A percentile compares a stretch with the other conserved stretches of the same genome.
These are phyloP conservation scores for Boletus calvinii DNA, from an alignment of 1,284 basidiomycete genomes.

Conservation along the genomic window DNA sequence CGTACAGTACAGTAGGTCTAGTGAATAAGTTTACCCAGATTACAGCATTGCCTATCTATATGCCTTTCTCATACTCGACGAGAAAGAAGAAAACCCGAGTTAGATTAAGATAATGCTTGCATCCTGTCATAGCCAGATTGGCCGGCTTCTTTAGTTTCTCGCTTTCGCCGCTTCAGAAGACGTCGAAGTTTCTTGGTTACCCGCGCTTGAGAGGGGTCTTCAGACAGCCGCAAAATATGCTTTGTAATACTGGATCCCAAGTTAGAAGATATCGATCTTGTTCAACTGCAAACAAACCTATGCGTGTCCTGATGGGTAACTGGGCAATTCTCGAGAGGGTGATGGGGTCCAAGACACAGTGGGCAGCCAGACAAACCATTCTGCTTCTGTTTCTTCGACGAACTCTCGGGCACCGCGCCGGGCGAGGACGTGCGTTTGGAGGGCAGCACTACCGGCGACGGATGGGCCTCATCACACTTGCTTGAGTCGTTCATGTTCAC, in stretches of 20 bases:
- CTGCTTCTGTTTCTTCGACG: slow-evolving; percentile 41
- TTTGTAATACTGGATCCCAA: slow-evolving; percentile 40
- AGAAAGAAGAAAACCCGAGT: background rate
- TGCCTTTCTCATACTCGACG: background rate
- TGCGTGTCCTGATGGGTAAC: slow-evolving; percentile 45
- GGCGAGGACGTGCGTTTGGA: slow-evolving; percentile 42
- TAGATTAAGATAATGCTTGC: slow-evolving; percentile 8
- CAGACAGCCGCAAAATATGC: slow-evolving; percentile 50
- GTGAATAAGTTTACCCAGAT: slow-evolving; percentile 14
- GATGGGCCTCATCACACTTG: background rate
- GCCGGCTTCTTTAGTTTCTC: slow-evolving; percentile 9
- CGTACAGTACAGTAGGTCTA: slow-evolving; percentile 15
- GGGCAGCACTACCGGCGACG: slow-evolving; percentile 17
- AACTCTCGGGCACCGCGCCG: slow-evolving; percentile 18
- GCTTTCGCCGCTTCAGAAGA: slow-evolving; percentile 45
- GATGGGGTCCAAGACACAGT: slow-evolving; percentile 46
- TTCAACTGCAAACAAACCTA: slow-evolving; percentile 40
- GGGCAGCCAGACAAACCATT: slow-evolving; percentile 35
- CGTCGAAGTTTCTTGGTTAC: slow-evolving; percentile 44
- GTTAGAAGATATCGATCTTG: slow-evolving; percentile 9
- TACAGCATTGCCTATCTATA: slow-evolving; percentile 17
- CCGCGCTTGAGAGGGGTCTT: slow-evolving; percentile 37
- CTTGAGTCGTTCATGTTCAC: slow-evolving; percentile 1
- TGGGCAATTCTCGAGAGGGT: slow-evolving; percentile 54
- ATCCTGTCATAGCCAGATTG: slow-evolving; percentile 1